Base-by-base conservation (phyloP, 768 basidiomycete genomes). In the Boletales sp. region DNA sequence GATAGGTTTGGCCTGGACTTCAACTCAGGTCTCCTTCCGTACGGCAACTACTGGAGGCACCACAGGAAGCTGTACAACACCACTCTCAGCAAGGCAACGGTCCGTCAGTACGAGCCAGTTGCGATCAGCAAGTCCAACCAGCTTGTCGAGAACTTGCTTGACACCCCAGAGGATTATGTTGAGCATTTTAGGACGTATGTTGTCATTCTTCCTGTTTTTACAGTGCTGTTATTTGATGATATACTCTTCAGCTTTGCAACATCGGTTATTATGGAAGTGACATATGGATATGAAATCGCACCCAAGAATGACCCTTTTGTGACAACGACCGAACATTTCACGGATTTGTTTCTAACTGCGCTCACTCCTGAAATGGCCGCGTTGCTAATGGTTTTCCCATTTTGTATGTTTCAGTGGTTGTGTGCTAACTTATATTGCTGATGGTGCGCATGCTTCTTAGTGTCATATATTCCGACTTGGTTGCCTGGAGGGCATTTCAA, bases 401-500 rank as follows among this genome's bases (percentile, higher is more conserved):
- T 69, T 21, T 17, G 66, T 68, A 47, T 9, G 66, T 63, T 10
- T 15, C 3, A 5, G 41, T 12, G 2, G 14, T 12, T 34, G 5
- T 10, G 3, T 2, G 28, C 19, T 2, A 2, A 11, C 12, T 10
- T 7, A 30, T 31, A 31, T 36, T 28, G 10, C 37, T 57, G 10
- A 58, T 28, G 0, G 13, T 36, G 3, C 13, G 28, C 0, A 34
- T 28, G 41, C n/a, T 39, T 5, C 17, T n/a, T 12, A 62, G 62
- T 64, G 54, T 45, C 49, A 35, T 28, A 68, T 30, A 53, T 72
- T 25, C 71, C 71, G 0, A 57, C 58, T 2, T 72, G 70, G 70
- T 50, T 70, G 33, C 71, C 67, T 0, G 70, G 71, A 17, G 61
- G 67, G 18, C 21, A n/a, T 19, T 69, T 51, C 55, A 63, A 65